phyloP scores from a whole-genome alignment of 148 eudicot species.

The Fagopyrum homotropicum region DNA sequence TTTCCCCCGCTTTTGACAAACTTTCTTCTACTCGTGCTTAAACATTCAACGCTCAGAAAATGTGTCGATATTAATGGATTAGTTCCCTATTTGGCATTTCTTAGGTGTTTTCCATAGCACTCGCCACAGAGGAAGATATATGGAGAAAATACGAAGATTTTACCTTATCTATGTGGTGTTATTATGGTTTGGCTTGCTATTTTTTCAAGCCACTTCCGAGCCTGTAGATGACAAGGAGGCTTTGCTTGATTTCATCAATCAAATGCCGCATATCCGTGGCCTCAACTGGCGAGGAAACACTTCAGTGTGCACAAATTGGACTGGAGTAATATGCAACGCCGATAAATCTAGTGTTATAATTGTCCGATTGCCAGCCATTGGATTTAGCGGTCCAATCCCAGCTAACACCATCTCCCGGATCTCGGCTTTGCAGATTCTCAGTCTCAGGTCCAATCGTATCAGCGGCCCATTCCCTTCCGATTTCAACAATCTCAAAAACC shows the following conservation, averaged over 20 bases:
- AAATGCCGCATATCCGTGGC: slow-evolving; percentile 18
- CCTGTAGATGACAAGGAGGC: slow-evolving; percentile 36
- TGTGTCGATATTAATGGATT: neutral
- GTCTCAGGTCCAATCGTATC: slow-evolving; percentile 26
- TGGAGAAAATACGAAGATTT: neutral
- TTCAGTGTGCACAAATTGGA: slow-evolving; percentile 21
- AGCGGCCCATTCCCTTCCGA: slow-evolving; percentile 25
- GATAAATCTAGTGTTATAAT: slow-evolving; percentile 19
- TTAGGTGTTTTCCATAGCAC: neutral
- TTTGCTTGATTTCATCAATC: slow-evolving; percentile 31
- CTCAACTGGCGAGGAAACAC: slow-evolving; percentile 19
- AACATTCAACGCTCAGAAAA: neutral
- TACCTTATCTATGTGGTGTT: neutral
- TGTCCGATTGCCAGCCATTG: slow-evolving; percentile 28
- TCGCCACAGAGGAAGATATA: neutral
- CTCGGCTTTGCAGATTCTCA: slow-evolving; percentile 20
- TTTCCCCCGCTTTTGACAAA: neutral
- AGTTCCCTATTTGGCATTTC: neutral
- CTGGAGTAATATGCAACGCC: slow-evolving; percentile 25
- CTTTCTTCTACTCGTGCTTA: slow-evolving; percentile 3
- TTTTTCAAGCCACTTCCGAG: slow-evolving; percentile 22
- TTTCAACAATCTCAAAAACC: slow-evolving; percentile 16
- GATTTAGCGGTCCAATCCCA: slow-evolving; percentile 26
- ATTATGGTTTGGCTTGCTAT: slow-evolving; percentile 18
- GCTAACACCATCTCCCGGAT: slow-evolving; percentile 21